phyloP scores from a whole-genome alignment of 371 early-diverging fungal species.

The Mortierella polycephala region DNA sequence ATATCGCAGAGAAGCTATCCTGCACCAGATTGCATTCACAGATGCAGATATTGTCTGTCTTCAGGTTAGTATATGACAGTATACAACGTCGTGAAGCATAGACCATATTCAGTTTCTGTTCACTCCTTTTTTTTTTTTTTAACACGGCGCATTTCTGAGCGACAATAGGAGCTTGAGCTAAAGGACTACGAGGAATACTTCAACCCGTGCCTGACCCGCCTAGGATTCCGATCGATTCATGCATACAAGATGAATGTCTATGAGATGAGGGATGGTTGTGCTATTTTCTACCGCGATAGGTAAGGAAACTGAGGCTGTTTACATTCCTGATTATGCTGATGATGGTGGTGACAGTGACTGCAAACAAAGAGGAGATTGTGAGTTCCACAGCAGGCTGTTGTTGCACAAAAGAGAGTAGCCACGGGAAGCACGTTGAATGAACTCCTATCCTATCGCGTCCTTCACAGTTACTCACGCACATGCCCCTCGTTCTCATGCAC shows the following conservation, averaged over 20 bases:
- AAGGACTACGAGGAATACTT: constrained; percentile 51
- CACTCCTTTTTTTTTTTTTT: neutral
- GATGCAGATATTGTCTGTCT: constrained; percentile 51
- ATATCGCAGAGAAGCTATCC: constrained; percentile 45
- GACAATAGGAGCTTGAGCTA: constrained; percentile 42
- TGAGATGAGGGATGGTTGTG: constrained; percentile 56
- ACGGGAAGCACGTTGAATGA: constrained; percentile 22
- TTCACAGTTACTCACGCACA: constrained; percentile 33
- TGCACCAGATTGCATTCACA: constrained; percentile 48
- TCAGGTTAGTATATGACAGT: constrained; percentile 18
- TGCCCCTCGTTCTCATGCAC: constrained; percentile 13
- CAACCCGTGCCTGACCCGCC: constrained; percentile 38
- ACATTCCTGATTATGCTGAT: neutral
- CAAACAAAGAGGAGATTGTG: neutral
- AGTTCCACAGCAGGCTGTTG: neutral
- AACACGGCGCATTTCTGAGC: neutral
- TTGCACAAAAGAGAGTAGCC: neutral
- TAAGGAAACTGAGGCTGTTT: constrained; percentile 9
- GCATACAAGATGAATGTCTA: constrained; percentile 53
- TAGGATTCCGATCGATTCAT: constrained; percentile 50
- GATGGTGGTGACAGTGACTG: too few species aligned
- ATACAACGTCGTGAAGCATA: neutral
- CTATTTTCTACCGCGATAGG: constrained; percentile 55
- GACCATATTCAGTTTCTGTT: neutral
- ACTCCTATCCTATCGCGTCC: constrained; percentile 11